phyloP scores from a whole-genome alignment of 73 alveolate species.

The Durusdinium trenchii region DNA sequence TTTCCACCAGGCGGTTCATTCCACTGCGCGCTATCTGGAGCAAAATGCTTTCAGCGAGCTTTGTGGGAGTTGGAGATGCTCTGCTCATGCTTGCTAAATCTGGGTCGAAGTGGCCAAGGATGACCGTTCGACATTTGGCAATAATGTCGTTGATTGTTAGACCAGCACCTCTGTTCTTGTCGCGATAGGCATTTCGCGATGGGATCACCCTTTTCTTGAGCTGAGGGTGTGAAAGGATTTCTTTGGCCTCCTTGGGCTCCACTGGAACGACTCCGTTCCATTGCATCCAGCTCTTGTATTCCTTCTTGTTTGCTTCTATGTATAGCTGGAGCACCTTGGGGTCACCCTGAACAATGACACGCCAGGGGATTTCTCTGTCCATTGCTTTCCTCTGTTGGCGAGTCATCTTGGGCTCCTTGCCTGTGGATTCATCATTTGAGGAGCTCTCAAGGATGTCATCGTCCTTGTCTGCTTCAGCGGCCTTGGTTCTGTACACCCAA shows the following conservation, averaged over 20 bases:
- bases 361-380: not conserved
- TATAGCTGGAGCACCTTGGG: not conserved
- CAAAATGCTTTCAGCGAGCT: not conserved
- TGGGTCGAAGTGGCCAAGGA: not conserved
- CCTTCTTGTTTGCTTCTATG: not conserved
- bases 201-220: not conserved
- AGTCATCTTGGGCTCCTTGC: not conserved
- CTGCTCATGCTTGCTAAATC: not conserved
- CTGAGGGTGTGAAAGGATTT: not conserved
- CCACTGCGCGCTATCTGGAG: not conserved
- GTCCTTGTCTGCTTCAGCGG: not conserved
- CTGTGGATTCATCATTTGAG: not conserved
- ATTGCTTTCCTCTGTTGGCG: slow-evolving; percentile 4
- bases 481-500: not conserved
- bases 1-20: not conserved
- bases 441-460: not conserved
- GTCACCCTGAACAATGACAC: not conserved
- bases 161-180: not conserved
- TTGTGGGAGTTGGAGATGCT: not conserved
- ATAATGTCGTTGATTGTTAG: no score
- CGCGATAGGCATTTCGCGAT: not conserved
- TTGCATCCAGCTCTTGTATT: not conserved
- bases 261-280: not conserved
- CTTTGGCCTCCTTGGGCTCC: not conserved
- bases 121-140: not conserved